Percentiles rank a stretch among this genome's conserved stretches.
phyloP scores from a whole-genome alignment of 1,284 basidiomycete species.

The Puccinia coronata region DNA sequence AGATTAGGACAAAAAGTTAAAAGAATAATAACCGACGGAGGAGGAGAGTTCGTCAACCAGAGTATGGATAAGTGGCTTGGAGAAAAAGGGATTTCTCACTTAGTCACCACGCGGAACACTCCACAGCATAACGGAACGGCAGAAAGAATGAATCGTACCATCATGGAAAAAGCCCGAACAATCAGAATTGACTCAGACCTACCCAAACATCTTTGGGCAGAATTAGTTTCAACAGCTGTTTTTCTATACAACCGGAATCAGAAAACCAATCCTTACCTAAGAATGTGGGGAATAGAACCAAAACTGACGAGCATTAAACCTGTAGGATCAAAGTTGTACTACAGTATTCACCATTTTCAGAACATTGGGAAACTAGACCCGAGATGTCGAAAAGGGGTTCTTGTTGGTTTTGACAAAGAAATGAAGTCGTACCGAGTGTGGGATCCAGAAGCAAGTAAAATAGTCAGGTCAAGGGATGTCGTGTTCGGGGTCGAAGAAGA shows the following conservation, averaged over 20 bases:
- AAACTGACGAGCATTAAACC: constrained; percentile 8
- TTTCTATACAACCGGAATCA: constrained; percentile 18
- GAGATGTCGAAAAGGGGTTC: constrained; percentile 9
- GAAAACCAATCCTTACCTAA: constrained; percentile 6
- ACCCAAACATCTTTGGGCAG: constrained; percentile 26
- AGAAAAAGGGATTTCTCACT: constrained; percentile 21
- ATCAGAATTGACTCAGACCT: not conserved
- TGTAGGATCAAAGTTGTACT: not conserved
- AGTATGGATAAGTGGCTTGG: constrained; percentile 1
- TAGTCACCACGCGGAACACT: constrained; percentile 28
- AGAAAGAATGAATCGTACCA: constrained; percentile 25
- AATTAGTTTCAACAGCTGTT: constrained; percentile 19
- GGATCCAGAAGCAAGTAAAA: constrained; percentile 13
- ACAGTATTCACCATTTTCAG: constrained; percentile 17
- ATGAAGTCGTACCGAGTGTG: constrained; percentile 21
- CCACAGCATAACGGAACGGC: constrained; percentile 39
- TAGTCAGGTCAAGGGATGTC: constrained; percentile 33
- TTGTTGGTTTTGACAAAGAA: constrained; percentile 15
- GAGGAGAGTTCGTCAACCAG: constrained; percentile 30
- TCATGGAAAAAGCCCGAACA: constrained; percentile 29
- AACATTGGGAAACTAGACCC: constrained; percentile 17
- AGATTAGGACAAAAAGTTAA: constrained; percentile 1
- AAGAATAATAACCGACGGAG: too few relatives aligned
- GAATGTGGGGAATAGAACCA: constrained; percentile 9
- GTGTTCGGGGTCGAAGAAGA: not conserved